phyloP scores from a whole-genome alignment of 2,329 filamentous ascomycete species.

The Penicillium brasilianum region DNA sequence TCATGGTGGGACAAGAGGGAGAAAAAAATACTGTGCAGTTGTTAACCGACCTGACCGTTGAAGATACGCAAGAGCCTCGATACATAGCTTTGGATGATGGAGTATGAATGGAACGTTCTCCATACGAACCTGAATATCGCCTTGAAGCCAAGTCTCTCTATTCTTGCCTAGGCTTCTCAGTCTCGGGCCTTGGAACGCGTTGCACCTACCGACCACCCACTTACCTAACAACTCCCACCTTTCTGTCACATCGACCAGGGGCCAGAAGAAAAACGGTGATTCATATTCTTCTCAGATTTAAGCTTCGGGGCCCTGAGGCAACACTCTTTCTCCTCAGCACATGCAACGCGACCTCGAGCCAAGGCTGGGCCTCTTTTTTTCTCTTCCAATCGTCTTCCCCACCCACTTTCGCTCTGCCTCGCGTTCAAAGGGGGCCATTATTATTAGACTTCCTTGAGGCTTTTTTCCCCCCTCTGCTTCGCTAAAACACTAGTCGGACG shows the following conservation, averaged over 20 bases:
- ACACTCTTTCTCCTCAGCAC: background rate
- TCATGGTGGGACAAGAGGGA: background rate
- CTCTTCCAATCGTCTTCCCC: background rate
- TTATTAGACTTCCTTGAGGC: slow-evolving; percentile 1
- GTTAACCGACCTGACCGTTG: slow-evolving; percentile 4
- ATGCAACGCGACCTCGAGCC: slow-evolving; percentile 11
- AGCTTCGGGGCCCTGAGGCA: slow-evolving; percentile 15
- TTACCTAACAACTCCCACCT: slow-evolving; percentile 21
- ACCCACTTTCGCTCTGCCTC: background rate
- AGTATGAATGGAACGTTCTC: slow-evolving; percentile 2
- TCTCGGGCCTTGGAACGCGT: slow-evolving; percentile 1
- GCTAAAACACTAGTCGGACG: slow-evolving; percentile 11
- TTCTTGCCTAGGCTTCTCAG: background rate
- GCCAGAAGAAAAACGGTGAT: slow-evolving; percentile 1
- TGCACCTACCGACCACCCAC: background rate
- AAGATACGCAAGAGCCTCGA: background rate
- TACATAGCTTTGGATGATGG: background rate
- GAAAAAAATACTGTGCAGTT: background rate
- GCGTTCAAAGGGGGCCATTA: background rate
- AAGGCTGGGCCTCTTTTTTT: slow-evolving; percentile 9
- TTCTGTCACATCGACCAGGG: slow-evolving; percentile 4
- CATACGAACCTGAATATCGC: background rate
- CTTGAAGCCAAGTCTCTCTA: too few species aligned
- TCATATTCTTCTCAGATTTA: slow-evolving; percentile 19
- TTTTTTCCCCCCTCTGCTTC: background rate